Conservation (phyloP, 2,329 filamentous ascomycete species). For the Zymoseptoria brevis region DNA sequence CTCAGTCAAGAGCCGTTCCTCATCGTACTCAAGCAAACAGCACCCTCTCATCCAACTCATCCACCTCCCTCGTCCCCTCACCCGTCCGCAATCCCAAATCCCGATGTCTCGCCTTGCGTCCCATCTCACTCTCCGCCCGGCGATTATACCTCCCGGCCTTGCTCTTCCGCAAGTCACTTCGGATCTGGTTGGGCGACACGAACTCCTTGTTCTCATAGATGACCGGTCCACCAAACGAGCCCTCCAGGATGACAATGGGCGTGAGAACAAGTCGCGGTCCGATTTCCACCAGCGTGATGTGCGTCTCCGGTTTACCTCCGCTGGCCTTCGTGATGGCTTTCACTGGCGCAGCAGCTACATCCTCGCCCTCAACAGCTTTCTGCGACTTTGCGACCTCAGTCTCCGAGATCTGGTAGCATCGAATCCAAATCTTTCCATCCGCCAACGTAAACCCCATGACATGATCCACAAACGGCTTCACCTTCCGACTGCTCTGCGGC, state of each 20-base stretch:
- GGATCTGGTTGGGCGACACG: slow-evolving; percentile 85
- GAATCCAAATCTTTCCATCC: slow-evolving; percentile 92
- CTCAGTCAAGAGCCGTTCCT: no score
- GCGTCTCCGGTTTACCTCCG: slow-evolving; percentile 50
- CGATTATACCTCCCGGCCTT: slow-evolving; percentile 73
- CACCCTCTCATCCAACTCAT: slow-evolving; percentile 67
- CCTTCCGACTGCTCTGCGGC: slow-evolving; percentile 75
- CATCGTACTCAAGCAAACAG: slow-evolving; percentile 57
- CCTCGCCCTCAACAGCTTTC: slow-evolving; percentile 29
- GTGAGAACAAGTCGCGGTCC: slow-evolving; percentile 88
- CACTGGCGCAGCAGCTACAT: slow-evolving; percentile 26
- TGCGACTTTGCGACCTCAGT: slow-evolving; percentile 54
- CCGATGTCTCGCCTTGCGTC: slow-evolving; percentile 65
- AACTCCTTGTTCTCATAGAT: slow-evolving; percentile 99
- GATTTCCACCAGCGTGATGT: slow-evolving; percentile 82
- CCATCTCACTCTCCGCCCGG: slow-evolving; percentile 64
- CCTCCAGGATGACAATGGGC: slow-evolving; percentile 90
- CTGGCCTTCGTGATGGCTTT: slow-evolving; percentile 32
- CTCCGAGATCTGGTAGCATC: slow-evolving; percentile 89
- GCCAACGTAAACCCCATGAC: slow-evolving; percentile 87
- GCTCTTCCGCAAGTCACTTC: slow-evolving; percentile 66
- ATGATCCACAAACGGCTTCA: slow-evolving; percentile 93
- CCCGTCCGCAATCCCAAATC: slow-evolving; percentile 68
- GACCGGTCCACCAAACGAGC: slow-evolving; percentile 88
- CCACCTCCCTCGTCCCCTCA: slow-evolving; percentile 53